A percentile compares a stretch with the other conserved stretches of the same genome.
These are phyloP conservation scores for Chlorencoelia australis DNA, from an alignment of 2,329 filamentous ascomycete genomes.

Conservation along the genomic window DNA sequence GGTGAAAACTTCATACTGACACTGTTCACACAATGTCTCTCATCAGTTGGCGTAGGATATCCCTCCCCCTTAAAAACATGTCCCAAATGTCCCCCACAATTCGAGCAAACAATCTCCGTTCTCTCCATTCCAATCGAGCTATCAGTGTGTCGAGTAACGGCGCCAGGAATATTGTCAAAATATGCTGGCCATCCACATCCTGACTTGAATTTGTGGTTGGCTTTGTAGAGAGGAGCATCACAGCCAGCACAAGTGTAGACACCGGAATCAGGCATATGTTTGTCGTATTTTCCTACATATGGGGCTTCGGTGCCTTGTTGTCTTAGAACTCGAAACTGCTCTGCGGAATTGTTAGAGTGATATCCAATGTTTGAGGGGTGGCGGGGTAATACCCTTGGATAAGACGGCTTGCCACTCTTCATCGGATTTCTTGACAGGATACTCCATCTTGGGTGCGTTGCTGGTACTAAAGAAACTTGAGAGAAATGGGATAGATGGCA, in stretches of 20 bases:
- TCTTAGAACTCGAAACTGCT: constrained; percentile 90
- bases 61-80: constrained; percentile 91
- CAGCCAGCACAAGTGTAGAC: constrained; percentile 86
- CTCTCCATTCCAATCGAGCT: constrained; percentile 68
- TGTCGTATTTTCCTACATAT: constrained; percentile 74
- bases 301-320: constrained; percentile 85
- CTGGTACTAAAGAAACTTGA: constrained; percentile 60
- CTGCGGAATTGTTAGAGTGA: constrained; percentile 38
- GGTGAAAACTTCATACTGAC: constrained; percentile 74
- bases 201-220: constrained; percentile 89
- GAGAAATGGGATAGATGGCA: constrained; percentile 72
- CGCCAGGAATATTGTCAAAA: constrained; percentile 88
- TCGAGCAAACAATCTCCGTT: constrained; percentile 88
- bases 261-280: constrained; percentile 66
- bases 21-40: constrained; percentile 95
- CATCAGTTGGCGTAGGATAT: constrained; percentile 76
- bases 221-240: constrained; percentile 80
- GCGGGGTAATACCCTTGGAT: constrained; percentile 43
- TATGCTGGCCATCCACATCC: constrained; percentile 98
- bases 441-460: constrained; percentile 50
- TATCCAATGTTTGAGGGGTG: constrained; percentile 1
- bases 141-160: constrained; percentile 76
- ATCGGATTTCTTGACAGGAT: constrained; percentile 69
- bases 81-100: constrained; percentile 85
- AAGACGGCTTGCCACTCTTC: constrained; percentile 87